phyloP scores from a whole-genome alignment of 2,329 filamentous ascomycete genomes.

The Penicillium sp. region DNA sequence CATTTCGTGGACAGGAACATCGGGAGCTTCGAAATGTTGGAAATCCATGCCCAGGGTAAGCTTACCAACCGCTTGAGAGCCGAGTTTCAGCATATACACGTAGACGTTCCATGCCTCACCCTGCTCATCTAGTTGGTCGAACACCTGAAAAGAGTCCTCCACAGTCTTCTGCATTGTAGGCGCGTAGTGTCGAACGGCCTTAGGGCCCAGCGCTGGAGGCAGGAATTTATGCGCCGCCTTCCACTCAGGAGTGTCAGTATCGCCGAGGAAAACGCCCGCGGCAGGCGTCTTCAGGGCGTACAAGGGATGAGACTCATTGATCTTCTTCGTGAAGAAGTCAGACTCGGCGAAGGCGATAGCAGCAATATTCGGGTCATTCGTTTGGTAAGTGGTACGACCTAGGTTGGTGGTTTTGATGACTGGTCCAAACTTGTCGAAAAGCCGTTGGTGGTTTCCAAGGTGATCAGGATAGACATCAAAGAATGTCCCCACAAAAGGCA shows the following conservation, averaged over 20 bases:
- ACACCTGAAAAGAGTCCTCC: constrained; percentile 52
- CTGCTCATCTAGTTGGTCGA: constrained; percentile 51
- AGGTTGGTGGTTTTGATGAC: constrained; percentile 56
- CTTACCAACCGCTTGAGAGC: constrained; percentile 48
- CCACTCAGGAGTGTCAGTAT: constrained; percentile 36
- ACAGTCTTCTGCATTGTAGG: constrained; percentile 60
- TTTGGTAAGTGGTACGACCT: constrained; percentile 53
- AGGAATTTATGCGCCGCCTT: constrained; percentile 59
- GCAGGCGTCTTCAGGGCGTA: constrained; percentile 27
- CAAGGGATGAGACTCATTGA: constrained; percentile 39
- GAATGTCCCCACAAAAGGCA: constrained; percentile 54
- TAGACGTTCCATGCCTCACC: constrained; percentile 52
- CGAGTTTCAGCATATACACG: constrained; percentile 53
- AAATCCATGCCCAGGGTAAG: constrained; percentile 49
- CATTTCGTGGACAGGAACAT: constrained; percentile 56
- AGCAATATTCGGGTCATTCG: constrained; percentile 53
- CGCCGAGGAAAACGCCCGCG: constrained; percentile 36
- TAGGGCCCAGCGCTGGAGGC: constrained; percentile 20
- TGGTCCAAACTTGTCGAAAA: constrained; percentile 57
- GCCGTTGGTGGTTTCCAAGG: constrained; percentile 57
- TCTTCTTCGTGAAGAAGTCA: constrained; percentile 58
- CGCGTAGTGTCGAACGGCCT: constrained; percentile 46
- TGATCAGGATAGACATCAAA: constrained; percentile 60
- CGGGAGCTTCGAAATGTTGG: constrained; percentile 44
- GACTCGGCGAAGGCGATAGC: constrained; percentile 51